Base-by-base conservation (phyloP, 208 protist genomes). In the Trypanosoma brucei region DNA sequence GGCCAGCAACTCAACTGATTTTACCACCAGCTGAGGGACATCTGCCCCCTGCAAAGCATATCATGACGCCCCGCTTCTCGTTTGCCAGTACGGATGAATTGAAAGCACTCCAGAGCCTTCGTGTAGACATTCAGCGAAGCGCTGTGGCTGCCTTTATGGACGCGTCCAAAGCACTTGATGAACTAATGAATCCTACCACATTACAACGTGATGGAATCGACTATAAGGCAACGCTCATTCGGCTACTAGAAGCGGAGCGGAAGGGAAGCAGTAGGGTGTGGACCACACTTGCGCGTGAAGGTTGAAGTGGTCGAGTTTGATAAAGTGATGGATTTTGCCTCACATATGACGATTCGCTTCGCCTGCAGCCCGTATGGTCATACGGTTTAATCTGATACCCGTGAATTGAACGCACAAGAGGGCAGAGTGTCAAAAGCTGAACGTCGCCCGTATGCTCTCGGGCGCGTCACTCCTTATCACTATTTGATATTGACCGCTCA, bases 31-130 rank as follows among this genome's bases (percentile, higher is more conserved):
- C 37, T 55, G 31, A 65, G 56, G 44, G 45, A 35, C 49, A 90
- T 37, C 68, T 94, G 33, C 80, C 84, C 9, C 84, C 88, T 7
- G 81, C 75, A 1, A 59, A 78, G 9, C 84, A 90, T 59, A 68
- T 92, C 13, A 60, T 88, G 5, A 76, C 80, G 11, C 69, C 72
- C 3, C 82, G 88, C 39, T 94, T 94, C 60, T 88, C 77, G 39
- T 89, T 88, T 53, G 71, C 82, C 0, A 70, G 88, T 54, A 69
- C 76, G 8, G 45, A 52, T 11, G 88, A 94, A 66, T 46, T 90
- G 49, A 75, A 79, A 40, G n/a, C 35, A 13, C 75, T 94, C 22
- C 74, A 88, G 50, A 51, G 59, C 31, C 60, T 74, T 9, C 81
- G 88, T 0, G 68, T 94, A 31, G 60, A 73, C 8, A 44, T 91